Conservation (phyloP, 805 yeast species). For the Pichia manshurica region DNA sequence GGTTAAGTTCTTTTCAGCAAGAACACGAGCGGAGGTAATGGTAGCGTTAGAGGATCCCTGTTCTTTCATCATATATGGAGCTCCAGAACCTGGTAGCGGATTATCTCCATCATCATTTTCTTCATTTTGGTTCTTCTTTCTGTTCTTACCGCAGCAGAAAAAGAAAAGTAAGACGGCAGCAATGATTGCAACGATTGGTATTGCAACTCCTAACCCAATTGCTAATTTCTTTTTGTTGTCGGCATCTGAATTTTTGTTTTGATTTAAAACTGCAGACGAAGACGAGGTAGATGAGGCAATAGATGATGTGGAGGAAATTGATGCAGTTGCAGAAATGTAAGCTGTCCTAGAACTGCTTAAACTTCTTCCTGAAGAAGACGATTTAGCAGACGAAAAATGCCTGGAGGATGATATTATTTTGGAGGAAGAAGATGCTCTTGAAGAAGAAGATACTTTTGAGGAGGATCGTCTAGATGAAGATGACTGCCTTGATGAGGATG, state of each 20-base stretch:
- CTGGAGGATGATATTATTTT: constrained; percentile 20
- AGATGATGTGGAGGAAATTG: constrained; percentile 28
- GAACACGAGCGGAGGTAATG: constrained; percentile 23
- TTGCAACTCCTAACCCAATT: constrained; percentile 83
- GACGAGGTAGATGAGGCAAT: constrained; percentile 26
- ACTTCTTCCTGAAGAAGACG: constrained; percentile 24
- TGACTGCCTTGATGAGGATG: constrained; percentile 25
- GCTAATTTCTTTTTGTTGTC: constrained; percentile 51
- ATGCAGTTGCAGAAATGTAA: constrained; percentile 22
- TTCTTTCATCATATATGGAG: constrained; percentile 30
- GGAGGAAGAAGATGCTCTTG: constrained; percentile 18
- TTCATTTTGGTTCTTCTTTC: constrained; percentile 33
- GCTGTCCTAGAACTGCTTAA: too few relatives aligned
- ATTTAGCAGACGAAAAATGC: constrained; percentile 23
- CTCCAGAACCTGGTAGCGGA: not conserved
- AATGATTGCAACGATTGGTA: constrained; percentile 55
- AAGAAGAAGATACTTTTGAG: constrained; percentile 15
- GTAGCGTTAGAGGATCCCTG: constrained; percentile 15
- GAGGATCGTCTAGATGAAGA: constrained; percentile 15
- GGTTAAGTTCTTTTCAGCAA: constrained; percentile 47
- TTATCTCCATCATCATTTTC: constrained; percentile 22
- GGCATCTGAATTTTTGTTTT: constrained; percentile 13
- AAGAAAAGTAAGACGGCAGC: constrained; percentile 44
- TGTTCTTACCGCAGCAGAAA: constrained; percentile 48
- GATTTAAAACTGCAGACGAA: constrained; percentile 25